Evolutionary conservation across 2,329 filamentous ascomycete species (phyloP), one percentile per base, ranked within the genome.

Genomic region (Xylaria polymorpha): DNA sequence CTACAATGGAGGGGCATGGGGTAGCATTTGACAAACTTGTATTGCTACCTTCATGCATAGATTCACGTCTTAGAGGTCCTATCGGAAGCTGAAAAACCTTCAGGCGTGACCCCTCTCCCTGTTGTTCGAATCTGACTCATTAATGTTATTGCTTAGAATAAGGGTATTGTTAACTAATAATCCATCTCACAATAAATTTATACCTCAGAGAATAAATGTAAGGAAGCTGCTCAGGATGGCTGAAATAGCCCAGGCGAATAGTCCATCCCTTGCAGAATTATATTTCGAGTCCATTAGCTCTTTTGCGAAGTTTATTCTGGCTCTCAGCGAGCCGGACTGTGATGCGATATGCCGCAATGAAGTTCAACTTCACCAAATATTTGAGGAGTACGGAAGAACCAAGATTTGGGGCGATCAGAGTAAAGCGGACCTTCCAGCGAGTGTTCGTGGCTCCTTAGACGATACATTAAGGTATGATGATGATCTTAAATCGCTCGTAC

Each of bases 391-490:
- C 44, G 62, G 55, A 35, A 58, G 44, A 57, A 56, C n/a, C 1
- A 65, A 46, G 29, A 60, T 60, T 3, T 65, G 56, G 56, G 63
- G 55, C 14, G 56, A 60, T 18, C 63, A 65, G 48, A 60, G 18
- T 15, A 60, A 39, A 48, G 63, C 63, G 3, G 37, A 55, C 12
- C 46, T 65, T n/a, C 63, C 48, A 60, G 56, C 22, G 1, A 48
- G n/a, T 18, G 56, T 18, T 3, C 46, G 46, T 25, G 63, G 63
- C n/a, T 65, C 63, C 14, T 44, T 60, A 10, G 63, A 65, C 20
- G 63, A 65, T 22, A 58, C 10, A 22, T 51, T 64, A 14, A 51
- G 62, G 29, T 32, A 51, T 22, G 53, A 59, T 29, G 25, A 43
- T 43, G 29, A 60, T n/a, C 35, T 60, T 37, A 37, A 55, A 60